Evolutionary conservation across 202 grass and related monocot genomes (phyloP), one percentile per base, ranked within the genome.

Genomic region (Elaeis oleifera): DNA sequence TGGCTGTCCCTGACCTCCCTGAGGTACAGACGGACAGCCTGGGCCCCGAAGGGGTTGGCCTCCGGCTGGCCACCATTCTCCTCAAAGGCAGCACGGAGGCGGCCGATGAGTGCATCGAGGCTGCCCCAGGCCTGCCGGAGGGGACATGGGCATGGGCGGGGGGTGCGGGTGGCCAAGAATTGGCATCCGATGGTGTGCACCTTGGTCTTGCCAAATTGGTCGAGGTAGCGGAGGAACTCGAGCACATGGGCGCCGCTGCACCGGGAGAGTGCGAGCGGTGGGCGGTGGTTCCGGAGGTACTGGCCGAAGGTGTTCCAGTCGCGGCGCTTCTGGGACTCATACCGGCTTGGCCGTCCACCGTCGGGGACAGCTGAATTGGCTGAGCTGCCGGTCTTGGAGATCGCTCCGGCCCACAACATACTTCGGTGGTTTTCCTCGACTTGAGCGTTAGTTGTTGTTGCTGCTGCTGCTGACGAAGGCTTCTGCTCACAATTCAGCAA

Each of bases 171-270:
- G 16, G 27, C 59, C 59, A 7, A 61, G 28, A 39, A 61, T n/a
- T 31, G 59, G 59, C 59, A 61, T 29, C 17, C 16, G 4, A 29
- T n/a, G 2, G 28, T 20, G 27, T 61, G 59, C 28, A 61, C 27
- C 59, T 61, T 61, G 16, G 29, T 61, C 59, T 61, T 61, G 31
- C 59, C 59, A 6, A 61, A 61, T n/a, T 39, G 59, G 59, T 61
- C 59, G 15, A 61, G 27, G 17, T 61, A 61, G 17, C 59, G 28
- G 5, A 61, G 27, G 59, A 61, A 61, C 17, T 48, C 59, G 28
- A 61, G 6, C 5, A 61, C 59, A 36, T 36, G 32, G 32, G 32
- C 32, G 32, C 32, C 32, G 32, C 32, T 36, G 32, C 32, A 36
- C 32, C 32, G 32, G 32, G 32, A 36, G 32, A 36, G 32, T 2